Base-by-base conservation (phyloP, 306 rosid genomes). In the Quillaja saponaria region DNA sequence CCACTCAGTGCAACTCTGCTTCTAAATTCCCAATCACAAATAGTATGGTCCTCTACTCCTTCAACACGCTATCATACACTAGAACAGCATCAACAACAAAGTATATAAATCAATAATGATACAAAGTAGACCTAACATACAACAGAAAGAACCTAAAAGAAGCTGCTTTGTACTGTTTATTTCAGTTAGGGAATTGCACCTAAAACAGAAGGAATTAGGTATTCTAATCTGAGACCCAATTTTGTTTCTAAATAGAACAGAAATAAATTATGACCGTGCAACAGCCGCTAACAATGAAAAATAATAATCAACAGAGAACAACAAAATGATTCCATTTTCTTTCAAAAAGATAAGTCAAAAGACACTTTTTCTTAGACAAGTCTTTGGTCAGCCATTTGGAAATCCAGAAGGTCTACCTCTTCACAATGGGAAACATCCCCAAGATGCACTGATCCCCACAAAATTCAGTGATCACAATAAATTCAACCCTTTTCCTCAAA, bases 341-440 rank as follows among this genome's bases (percentile, higher is more conserved):
- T 40, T 45, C 66, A 53, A 74, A 55, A 38, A 48, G n/a, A 34
- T 59, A 18, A 60, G 82, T 87, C 87, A 83, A 87, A 72, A 75
- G 79, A 39, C 76, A 61, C 74, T 60, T 61, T 71, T 62, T 42
- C 49, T 25, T 19, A 50, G 38, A 72, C 48, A 62, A 72, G 53
- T 58, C 52, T 47, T 61, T 51, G 72, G 82, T 78, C 80, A 82
- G 77, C 67, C 64, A 39, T 49, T 72, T 33, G 25, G 68, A 53
- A 66, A 74, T 77, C 78, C 70, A 58, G 77, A 73, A 73, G 68
- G 71, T 63, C 76, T 56, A 38, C 74, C 55, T 55, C 72, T 78
- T 71, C 51, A 63, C 91, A 77, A 72, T 84, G 83, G 74, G 68
- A 85, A 44, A 54, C 13, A 61, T 58, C 46, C 61, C 49, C 41